Base-by-base conservation (phyloP, 2,329 filamentous ascomycete species). In the Aspergillus fischeri region DNA sequence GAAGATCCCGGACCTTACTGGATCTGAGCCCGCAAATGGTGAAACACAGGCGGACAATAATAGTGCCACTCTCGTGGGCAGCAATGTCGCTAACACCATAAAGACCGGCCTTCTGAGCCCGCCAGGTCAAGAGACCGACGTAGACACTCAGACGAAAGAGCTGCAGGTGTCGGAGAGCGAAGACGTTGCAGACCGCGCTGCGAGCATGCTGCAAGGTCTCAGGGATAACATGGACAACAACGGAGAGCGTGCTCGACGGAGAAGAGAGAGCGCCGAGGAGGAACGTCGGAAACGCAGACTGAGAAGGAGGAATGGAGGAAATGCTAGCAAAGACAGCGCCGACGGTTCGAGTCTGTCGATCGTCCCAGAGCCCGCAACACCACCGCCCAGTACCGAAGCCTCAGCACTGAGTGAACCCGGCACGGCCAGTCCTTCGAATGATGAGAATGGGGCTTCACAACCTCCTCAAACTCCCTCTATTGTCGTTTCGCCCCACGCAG, bases 121-220 rank as follows among this genome's bases (percentile, higher is more conserved):
- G 2, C 73, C 74, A 10, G 63, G 66, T 20, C 63, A 68, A 14
- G 72, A 68, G 44, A 67, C 68, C 4, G 76, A 77, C 21, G 69
- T 65, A 32, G 65, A 69, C 27, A 63, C 73, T 5, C 67, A 63
- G 55, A 71, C 60, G 9, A 66, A 73, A 51, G 67, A 73, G 27
- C 67, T 66, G n/a, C 72, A 75, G 32, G 71, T 76, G 8, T 77
- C 74, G 3, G 80, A 83, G 55, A 78, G 80, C 45, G 82, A 92
- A 73, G 91, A 96, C 62, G 86, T 97, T 28, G 92, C 91, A 3
- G 89, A 92, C 65, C 85, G 92, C 53, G 92, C 93, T 2, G 91
- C 91, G 1, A 85, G 87, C 62, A 79, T 97, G 72, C 79, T 97
- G 29, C 90, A 96, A 69, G 91, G 91, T 49, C 87, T 97, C 74